Conservation (phyloP, 2,329 filamentous ascomycete species). For the Teratosphaeria epicoccoides region DNA sequence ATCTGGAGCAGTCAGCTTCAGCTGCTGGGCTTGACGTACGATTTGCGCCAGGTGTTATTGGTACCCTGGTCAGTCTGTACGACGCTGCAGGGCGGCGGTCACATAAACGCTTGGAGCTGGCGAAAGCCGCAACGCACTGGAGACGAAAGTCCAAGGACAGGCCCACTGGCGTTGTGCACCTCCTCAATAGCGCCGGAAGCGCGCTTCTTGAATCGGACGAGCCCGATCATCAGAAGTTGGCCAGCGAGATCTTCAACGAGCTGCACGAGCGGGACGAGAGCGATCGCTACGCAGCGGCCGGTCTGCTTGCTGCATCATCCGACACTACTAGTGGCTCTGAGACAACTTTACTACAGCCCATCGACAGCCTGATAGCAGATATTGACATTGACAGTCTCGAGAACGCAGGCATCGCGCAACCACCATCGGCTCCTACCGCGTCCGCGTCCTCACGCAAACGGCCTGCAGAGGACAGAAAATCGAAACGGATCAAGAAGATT, state of each 20-base stretch:
- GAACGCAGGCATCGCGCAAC: constrained; percentile 50
- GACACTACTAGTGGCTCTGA: constrained; percentile 44
- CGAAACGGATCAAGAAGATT: constrained; percentile 47
- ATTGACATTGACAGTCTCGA: constrained; percentile 55
- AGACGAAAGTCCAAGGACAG: constrained; percentile 45
- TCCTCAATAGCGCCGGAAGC: constrained; percentile 72
- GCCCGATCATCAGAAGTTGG: constrained; percentile 55
- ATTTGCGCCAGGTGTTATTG: constrained; percentile 75
- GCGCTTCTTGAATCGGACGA: constrained; percentile 69
- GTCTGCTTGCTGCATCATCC: constrained; percentile 69
- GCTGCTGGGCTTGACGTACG: constrained; percentile 56
- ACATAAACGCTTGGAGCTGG: constrained; percentile 62
- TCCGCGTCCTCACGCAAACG: constrained; percentile 40
- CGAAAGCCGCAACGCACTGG: constrained; percentile 76
- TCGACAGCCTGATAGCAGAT: constrained; percentile 50
- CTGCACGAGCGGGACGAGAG: constrained; percentile 55
- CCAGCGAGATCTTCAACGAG: constrained; percentile 67
- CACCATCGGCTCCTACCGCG: constrained; percentile 7
- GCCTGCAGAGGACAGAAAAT: constrained; percentile 30
- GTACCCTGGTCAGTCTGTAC: constrained; percentile 69
- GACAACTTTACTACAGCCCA: constrained; percentile 48
- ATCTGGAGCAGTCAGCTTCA: constrained; percentile 52
- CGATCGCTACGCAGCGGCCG: constrained; percentile 64
- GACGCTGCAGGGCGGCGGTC: constrained; percentile 61
- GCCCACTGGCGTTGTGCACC: constrained; percentile 41